Conservation (phyloP, 2,329 filamentous ascomycete species). For the Cercospora beticola region DNA sequence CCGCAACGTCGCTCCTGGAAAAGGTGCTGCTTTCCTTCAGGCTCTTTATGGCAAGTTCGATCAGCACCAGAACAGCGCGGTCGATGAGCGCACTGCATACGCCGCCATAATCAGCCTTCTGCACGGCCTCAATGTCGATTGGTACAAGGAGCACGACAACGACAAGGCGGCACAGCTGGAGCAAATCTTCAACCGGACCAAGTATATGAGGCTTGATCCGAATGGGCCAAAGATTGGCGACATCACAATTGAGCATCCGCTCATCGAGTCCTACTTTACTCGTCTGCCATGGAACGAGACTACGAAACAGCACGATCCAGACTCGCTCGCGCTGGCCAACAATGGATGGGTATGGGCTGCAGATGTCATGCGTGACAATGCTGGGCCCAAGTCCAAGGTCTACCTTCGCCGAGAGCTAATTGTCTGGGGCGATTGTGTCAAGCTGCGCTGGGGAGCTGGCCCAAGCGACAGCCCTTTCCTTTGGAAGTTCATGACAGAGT, state of each 20-base stretch:
- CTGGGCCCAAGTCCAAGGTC: conserved; percentile 82
- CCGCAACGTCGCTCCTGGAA: conserved; percentile 66
- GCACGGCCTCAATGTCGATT: conserved; percentile 80
- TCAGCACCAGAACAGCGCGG: conserved; percentile 50
- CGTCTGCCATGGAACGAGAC: conserved; percentile 75
- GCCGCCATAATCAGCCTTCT: conserved; percentile 62
- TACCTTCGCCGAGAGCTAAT: conserved; percentile 96
- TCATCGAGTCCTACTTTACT: conserved; percentile 95
- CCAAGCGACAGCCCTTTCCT: conserved; percentile 87
- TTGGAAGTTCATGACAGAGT: conserved; percentile 94
- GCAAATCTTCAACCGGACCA: conserved; percentile 90
- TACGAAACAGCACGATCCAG: conserved; percentile 72
- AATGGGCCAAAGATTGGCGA: conserved; percentile 83
- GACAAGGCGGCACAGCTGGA: conserved; percentile 82
- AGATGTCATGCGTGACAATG: conserved; percentile 90
- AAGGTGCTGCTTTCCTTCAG: conserved; percentile 68
- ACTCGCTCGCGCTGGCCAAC: conserved; percentile 80
- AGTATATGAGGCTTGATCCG: conserved; percentile 90
- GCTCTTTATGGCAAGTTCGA: conserved; percentile 69
- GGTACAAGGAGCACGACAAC: conserved; percentile 88
- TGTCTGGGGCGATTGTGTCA: conserved; percentile 97
- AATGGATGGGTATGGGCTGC: conserved; percentile 99
- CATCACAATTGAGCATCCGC: conserved; percentile 71
- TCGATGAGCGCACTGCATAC: conserved; percentile 52
- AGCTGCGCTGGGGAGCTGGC: conserved; percentile 80